Conservation (phyloP, 202 grass and related monocot genomes). For the Hordeum pubiflorum region DNA sequence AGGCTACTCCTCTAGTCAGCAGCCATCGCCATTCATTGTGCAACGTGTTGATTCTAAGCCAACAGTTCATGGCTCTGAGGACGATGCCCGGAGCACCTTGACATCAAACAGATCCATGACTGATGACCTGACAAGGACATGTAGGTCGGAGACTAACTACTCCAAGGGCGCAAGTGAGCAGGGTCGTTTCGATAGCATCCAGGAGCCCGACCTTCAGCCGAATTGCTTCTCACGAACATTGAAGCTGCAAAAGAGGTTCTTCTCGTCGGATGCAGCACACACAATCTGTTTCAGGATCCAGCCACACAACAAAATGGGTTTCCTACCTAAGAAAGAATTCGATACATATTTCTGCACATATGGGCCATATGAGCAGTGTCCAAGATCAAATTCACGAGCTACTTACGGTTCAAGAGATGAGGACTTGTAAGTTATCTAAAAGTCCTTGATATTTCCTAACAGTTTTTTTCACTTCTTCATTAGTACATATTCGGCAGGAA, state of each 20-base stretch:
- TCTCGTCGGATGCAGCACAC: constrained; percentile 56
- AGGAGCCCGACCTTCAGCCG: constrained; percentile 67
- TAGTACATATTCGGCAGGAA: not conserved
- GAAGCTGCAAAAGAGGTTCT: constrained; percentile 71
- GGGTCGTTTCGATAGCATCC: constrained; percentile 42
- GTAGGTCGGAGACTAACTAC: constrained; percentile 46
- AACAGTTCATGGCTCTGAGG: constrained; percentile 42
- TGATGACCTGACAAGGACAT: constrained; percentile 54
- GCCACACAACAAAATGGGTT: constrained; percentile 70
- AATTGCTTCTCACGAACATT: constrained; percentile 81
- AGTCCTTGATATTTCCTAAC: constrained; percentile 1
- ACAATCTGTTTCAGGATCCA: constrained; percentile 73
- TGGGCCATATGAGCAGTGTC: constrained; percentile 70
- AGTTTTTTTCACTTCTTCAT: constrained; percentile 7
- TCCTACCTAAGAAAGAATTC: constrained; percentile 77
- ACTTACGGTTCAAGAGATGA: constrained; percentile 94
- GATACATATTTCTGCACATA: constrained; percentile 81
- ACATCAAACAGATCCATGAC: constrained; percentile 58
- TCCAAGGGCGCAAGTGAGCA: constrained; percentile 58
- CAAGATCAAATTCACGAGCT: constrained; percentile 68
- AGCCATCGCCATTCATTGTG: constrained; percentile 41
- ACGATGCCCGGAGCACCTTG: constrained; percentile 52
- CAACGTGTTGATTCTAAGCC: constrained; percentile 38
- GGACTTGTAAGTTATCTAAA: constrained; percentile 60
- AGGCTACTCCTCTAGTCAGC: constrained; percentile 60